Conservation (phyloP, 768 basidiomycete species). For the Lyophyllum shimeji region DNA sequence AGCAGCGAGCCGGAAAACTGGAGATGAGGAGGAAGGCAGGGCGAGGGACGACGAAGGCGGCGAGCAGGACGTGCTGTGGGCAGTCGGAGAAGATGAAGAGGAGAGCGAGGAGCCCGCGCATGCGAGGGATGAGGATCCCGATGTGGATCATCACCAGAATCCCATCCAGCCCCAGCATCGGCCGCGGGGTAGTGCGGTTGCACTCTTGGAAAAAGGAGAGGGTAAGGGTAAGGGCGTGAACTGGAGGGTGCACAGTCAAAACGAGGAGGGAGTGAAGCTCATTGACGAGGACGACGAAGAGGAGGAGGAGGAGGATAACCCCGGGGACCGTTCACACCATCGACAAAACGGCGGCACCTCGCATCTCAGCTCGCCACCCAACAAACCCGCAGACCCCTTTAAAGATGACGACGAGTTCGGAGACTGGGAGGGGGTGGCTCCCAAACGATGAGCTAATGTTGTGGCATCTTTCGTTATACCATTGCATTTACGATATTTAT, state of each 20-base stretch:
- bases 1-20: slow-evolving; percentile 11
- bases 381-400: not conserved
- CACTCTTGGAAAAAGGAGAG: not conserved
- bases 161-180: slow-evolving; percentile 27
- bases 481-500: not conserved
- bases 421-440: slow-evolving; percentile 14
- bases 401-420: slow-evolving; percentile 17
- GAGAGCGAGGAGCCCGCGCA: slow-evolving; percentile 40
- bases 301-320: slow-evolving; percentile 24
- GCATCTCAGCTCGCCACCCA: not conserved
- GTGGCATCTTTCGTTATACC: not conserved
- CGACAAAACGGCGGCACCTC: slow-evolving; percentile 4
- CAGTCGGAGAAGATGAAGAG: slow-evolving; percentile 70
- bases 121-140: slow-evolving; percentile 40
- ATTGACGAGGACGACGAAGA: slow-evolving; percentile 11
- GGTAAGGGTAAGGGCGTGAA: slow-evolving; percentile 6
- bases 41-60: slow-evolving; percentile 16
- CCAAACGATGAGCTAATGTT: slow-evolving; percentile 6
- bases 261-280: not conserved
- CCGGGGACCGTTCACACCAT: not conserved
- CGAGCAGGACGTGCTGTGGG: slow-evolving; percentile 58
- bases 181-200: slow-evolving; percentile 15
- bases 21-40: slow-evolving; percentile 20
- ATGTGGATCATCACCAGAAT: slow-evolving; percentile 44
- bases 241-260: slow-evolving; percentile 6